phyloP scores from a whole-genome alignment of 2,329 filamentous ascomycete species.

The Verticillium tricorpus region DNA sequence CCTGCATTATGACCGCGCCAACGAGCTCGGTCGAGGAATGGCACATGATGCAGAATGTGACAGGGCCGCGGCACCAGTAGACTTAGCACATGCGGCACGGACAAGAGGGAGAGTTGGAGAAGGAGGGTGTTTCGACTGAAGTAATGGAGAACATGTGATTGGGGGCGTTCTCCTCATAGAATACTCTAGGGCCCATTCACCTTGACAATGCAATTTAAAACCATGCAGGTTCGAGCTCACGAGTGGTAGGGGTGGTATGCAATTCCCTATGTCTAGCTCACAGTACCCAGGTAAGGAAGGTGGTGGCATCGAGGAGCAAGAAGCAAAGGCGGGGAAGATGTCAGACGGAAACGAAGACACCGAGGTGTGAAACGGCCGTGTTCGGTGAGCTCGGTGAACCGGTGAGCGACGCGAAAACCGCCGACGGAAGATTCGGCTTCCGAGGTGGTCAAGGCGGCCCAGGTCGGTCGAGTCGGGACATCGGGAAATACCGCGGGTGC shows the following conservation, averaged over 20 bases:
- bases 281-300: neutral
- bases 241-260: no score
- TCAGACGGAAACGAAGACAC: neutral
- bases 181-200: neutral
- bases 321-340: neutral
- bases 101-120: neutral
- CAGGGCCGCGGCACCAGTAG: neutral
- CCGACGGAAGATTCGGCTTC: neutral
- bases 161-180: neutral
- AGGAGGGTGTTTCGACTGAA: neutral
- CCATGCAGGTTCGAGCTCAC: no score
- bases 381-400: neutral
- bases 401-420: neutral
- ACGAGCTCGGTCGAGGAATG: neutral
- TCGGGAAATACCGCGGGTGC: constrained; percentile 3
- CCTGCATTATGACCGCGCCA: neutral
- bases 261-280: neutral
- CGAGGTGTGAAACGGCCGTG: neutral
- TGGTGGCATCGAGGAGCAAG: neutral
- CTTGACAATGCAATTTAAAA: no score
- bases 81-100: neutral
- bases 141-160: neutral
- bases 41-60: neutral
- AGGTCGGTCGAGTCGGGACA: neutral
- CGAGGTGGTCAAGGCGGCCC: neutral